A percentile compares a stretch with the other conserved stretches of the same genome.
phyloP scores from a whole-genome alignment of 2,329 filamentous ascomycete species.

The Aureobasidium leucospermi region DNA sequence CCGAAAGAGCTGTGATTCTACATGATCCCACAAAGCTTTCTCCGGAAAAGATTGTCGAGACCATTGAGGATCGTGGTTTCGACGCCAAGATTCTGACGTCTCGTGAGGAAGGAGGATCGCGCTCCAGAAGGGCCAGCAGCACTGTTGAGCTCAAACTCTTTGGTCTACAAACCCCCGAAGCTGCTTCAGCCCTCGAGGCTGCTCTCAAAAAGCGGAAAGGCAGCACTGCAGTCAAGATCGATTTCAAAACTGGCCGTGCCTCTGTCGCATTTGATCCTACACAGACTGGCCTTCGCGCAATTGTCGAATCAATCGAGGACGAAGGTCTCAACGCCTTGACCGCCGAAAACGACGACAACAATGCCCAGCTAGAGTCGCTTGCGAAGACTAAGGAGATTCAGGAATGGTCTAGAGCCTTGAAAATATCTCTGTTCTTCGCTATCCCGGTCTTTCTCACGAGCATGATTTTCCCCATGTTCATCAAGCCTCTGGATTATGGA shows the following conservation, averaged over 20 bases:
- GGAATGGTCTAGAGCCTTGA: slow-evolving; percentile 81
- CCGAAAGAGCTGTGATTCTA: slow-evolving; percentile 81
- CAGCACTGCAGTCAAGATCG: slow-evolving; percentile 66
- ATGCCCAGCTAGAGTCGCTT: slow-evolving; percentile 89
- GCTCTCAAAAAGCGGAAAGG: slow-evolving; percentile 59
- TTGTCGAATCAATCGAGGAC: slow-evolving; percentile 78
- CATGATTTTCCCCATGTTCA: slow-evolving; percentile 88
- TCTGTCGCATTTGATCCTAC: slow-evolving; percentile 65
- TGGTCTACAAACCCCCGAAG: slow-evolving; percentile 63
- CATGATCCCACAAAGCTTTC: slow-evolving; percentile 69
- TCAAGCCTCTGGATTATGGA: slow-evolving; percentile 72
- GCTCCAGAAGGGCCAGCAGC: slow-evolving; percentile 35
- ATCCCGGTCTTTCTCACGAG: slow-evolving; percentile 84
- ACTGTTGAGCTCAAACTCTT: slow-evolving; percentile 77
- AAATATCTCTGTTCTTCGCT: slow-evolving; percentile 70
- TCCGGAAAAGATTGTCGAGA: slow-evolving; percentile 67
- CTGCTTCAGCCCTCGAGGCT: slow-evolving; percentile 66
- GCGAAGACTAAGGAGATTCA: slow-evolving; percentile 95
- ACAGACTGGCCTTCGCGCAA: slow-evolving; percentile 66
- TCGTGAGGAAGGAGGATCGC: slow-evolving; percentile 45
- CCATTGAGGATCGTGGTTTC: slow-evolving; percentile 85
- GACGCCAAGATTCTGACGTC: slow-evolving; percentile 78
- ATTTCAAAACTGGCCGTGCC: slow-evolving; percentile 65
- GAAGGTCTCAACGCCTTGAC: slow-evolving; percentile 82
- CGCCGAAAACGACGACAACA: slow-evolving; percentile 88